Percentiles rank a stretch among this genome's conserved stretches.
phyloP scores from a whole-genome alignment of 1,139 yeast genomes.

The Martiniozyma asiatica region DNA sequence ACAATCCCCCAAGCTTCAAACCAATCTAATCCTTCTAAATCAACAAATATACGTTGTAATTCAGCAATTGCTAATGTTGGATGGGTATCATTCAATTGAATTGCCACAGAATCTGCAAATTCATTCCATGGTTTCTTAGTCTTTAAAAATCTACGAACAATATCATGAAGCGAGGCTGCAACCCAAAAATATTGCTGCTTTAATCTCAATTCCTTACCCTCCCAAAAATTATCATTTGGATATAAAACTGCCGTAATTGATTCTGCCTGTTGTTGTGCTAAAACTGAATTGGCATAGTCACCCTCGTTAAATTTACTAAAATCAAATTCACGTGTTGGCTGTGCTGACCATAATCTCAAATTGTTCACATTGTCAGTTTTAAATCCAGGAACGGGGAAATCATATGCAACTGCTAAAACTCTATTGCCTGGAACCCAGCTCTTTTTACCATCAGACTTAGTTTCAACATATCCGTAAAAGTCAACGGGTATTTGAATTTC shows the following conservation, averaged over 20 bases:
- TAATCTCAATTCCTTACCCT: conserved; percentile 84
- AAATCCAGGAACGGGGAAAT: conserved; percentile 89
- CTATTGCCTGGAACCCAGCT: conserved; percentile 86
- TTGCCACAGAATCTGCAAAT: conserved; percentile 78
- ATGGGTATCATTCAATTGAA: conserved; percentile 91
- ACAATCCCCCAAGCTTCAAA: conserved; percentile 80
- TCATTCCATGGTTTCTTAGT: conserved; percentile 67
- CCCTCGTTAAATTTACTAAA: conserved; percentile 87
- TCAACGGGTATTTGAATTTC: conserved; percentile 91
- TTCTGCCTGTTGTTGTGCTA: conserved; percentile 79
- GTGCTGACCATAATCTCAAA: conserved; percentile 81
- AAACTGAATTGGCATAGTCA: conserved; percentile 78
- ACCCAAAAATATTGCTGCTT: conserved; percentile 98
- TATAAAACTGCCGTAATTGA: conserved; percentile 84
- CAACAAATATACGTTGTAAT: conserved; percentile 76
- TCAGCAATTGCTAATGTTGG: conserved; percentile 90
- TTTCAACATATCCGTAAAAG: conserved; percentile 68
- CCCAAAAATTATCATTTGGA: conserved; percentile 85
- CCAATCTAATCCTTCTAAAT: conserved; percentile 73
- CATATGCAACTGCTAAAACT: conserved; percentile 84
- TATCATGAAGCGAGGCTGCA: conserved; percentile 85
- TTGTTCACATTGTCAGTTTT: conserved; percentile 78
- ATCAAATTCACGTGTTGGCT: conserved; percentile 86
- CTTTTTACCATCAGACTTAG: conserved; percentile 38
- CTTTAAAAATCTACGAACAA: conserved; percentile 82